Base-by-base conservation (phyloP, 495 filamentous ascomycete species). In the Aspergillus hancockii region DNA sequence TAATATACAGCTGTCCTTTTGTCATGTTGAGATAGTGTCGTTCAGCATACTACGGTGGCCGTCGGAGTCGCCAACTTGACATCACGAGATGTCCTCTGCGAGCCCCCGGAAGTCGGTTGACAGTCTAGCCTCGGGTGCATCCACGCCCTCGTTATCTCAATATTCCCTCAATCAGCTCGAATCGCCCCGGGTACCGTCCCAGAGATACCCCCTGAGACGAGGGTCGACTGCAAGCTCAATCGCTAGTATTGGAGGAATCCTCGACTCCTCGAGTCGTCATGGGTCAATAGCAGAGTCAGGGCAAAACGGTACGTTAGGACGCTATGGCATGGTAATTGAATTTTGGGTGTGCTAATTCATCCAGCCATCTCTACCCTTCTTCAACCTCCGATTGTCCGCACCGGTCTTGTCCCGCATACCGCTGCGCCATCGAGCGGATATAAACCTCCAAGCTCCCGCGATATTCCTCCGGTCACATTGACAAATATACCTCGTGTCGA, bases 381-480 rank as follows among this genome's bases (percentile, higher is more conserved):
- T 19, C 92, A 97, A 67, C 86, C 91, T 18, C 93, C 95, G 0
- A 94, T 94, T 59, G 83, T 93, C 25, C 90, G 95, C 54, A 94
- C 92, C 18, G 93, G 91, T 46, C 80, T 97, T 47, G 79, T 88
- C 14, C 87, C 92, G 3, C 88, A 94, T 68, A 85, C 86, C 3
- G 73, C 87, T 3, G 82, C 85, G 6, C 78, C 90, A 0, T 73
- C 84, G 7, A 86, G 84, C 59, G 77, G 86, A 38, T 91, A 91
- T 64, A 92, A 87, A 57, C 86, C 90, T 7, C 94, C 94, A 0
- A 92, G 90, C n/a, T 79, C 93, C 8, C 85, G 84, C 74, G 94
- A 99, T 70, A 99, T 99, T 49, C 92, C 94, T 0, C 93, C 94
- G 0, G 94, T 99, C 8, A 89, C 91, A 0, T 78, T 99, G 54